Evolutionary conservation across 257 asterid species (phyloP), one percentile per base, ranked within the genome.

Genomic region (Gentiana dahurica): DNA sequence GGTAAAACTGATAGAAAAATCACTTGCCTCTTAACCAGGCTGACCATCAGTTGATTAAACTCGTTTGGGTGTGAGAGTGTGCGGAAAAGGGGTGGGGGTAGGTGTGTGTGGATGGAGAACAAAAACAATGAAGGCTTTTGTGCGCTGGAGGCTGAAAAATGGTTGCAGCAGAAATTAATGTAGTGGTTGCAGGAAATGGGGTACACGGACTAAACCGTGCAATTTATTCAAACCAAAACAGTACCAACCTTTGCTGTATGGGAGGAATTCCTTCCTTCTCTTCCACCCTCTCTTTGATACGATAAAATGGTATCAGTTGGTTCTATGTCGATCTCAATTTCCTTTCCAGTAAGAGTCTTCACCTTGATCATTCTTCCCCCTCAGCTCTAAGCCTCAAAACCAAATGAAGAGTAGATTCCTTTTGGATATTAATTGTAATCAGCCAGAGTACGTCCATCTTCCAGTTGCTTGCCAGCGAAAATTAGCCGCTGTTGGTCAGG

Each of bases 181-280:
- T 0, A 10, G 9, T 41, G 46, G 6, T 41, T 41, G 46, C 46
- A 41, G 6, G 1, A 41, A 5, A 3, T 0, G 6, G 9, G 1
- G 9, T 1, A 7, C 9, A 7, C 4, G 46, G 46, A 15, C 24
- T 41, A 41, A 41, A 41, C 9, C 6, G 46, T 41, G 46, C 46
- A 41, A 10, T 41, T 41, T 7, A 41, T 51, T 44, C 49, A 58
- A 54, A 36, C 32, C 53, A 32, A 41, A 58, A 48, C 49, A 57
- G 54, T 35, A 58, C 73, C 46, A 51, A 81, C 94, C 94, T 84
- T 70, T 84, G 94, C 62, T 78, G 84, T 60, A 78, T 75, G 0
- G 89, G 86, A 36, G 94, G 94, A 35, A 84, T 84, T 59, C 94
- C 94, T 84, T 59, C 94, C 94, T 71, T 81, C 94, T 61, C 81